Base-by-base conservation (phyloP, 306 rosid species). In the barrel medic (Medicago truncatula) region DNA sequence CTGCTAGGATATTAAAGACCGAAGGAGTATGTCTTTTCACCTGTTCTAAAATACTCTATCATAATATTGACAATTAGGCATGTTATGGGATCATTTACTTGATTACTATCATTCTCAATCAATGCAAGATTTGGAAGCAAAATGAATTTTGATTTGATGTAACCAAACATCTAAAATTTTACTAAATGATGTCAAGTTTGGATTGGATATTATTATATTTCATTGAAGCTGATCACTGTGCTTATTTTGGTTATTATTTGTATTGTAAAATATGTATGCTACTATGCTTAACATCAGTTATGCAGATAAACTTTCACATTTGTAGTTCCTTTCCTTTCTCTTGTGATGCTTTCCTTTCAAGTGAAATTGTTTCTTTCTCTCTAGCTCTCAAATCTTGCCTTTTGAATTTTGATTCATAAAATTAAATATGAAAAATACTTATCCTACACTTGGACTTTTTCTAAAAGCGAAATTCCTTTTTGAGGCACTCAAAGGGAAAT, bases 1-100 rank as follows among this genome's bases (percentile, higher is more conserved):
- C 96, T 76, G 82, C 89, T 62, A 92, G 96, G 90, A 90, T 90
- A 85, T 84, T 92, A 78, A 81, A 83, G 89, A 92, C 93, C 12
- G 98, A 95, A 76, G 98, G 98, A 44, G 97, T 95, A 90, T 81
- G 91, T 60, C 78, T 76, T 73, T 78, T 76, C 62, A 86, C 63
- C 75, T 6, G 41, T 28, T 25, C 13, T 59, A 31, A 25, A 25
- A 5, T 13, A 6, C 25, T 28, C 12, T 50, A 40, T 61, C 63
- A 49, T 40, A n/a, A 40, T 72, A 5, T 70, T n/a, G 11, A 49
- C 18, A 70, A 71, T 15, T 75, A 41, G 8, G 57, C 25, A 56
- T 76, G 49, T 64, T 17, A 21, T 43, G 76, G n/a, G 72, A 15
- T 54, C 44, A 59, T 59, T 72, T 71, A 62, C 66, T 23, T 70